Base-by-base conservation (phyloP, 164 flowering plant genomes). In the Macadamia integrifolia region DNA sequence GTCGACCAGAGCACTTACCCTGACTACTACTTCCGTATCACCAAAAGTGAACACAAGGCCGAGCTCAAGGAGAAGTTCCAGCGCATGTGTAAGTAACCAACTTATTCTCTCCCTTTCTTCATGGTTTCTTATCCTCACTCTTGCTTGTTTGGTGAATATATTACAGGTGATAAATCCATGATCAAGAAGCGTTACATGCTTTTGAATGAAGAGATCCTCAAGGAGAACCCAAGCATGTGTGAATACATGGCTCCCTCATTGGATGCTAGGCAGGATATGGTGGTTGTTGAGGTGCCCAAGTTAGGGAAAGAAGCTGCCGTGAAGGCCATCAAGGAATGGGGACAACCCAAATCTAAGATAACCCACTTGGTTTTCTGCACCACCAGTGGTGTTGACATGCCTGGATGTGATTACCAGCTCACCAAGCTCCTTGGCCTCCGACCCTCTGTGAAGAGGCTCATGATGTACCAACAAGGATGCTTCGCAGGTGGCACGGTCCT, bases 171-270 rank as follows among this genome's bases (percentile, higher is more conserved):
- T 0, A 81, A 80, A 52, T 80, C 85, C 1, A 80, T 72, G 82
- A 80, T 84, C 72, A 84, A 74, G 72, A 84, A 80, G 75, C 71
- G 85, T 30, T 77, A 84, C 76, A 72, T 81, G 80, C 10, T 78
- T 74, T 56, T 81, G 64, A 81, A 76, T 6, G 87, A 84, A 62
- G 87, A 84, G 46, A 71, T 84, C 0, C 40, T 35, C 40, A 35
- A 35, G 40, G 40, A 35, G 40, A 35, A 35, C 5, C 40, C 40
- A 35, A 35, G 40, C 5, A 10, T 81, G 1, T 77, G 80, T 32
- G 83, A 48, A 12, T 81, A 77, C 79, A 78, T 73, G 84, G 84
- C 40, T 35, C 40, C 40, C 0, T 35, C 40, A 2, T 35, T 35
- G 40, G 40, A 35, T 35, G 40, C 40, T 72, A 68, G 86, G 67